Base-by-base conservation (phyloP, 441 rosid genomes). In the Euphorbia schlechtendalii region DNA sequence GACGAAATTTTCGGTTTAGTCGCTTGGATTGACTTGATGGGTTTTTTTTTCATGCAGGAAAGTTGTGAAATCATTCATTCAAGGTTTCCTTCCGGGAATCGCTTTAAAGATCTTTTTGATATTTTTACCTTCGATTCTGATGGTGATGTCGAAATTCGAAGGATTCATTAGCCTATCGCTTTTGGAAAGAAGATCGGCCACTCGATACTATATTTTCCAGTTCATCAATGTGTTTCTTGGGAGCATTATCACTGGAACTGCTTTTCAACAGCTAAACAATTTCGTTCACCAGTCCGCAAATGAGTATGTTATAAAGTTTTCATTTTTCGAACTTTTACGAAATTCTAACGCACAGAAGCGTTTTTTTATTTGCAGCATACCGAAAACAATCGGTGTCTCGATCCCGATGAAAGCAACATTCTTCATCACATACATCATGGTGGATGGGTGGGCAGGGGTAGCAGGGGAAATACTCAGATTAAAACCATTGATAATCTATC, bases 381-480 rank as follows among this genome's bases (percentile, higher is more conserved):
- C 97, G 22, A 83, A 74, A 77, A 90, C 96, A 51, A 81, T 94
- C 8, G 99, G 99, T 14, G 80, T 76, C 43, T 87, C 97, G 18
- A 90, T 94, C 71, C 99, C 99, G 17, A 84, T 84, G 86, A 87
- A 86, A 67, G 99, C 96, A 8, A 93, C 98, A 1, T 93, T 93
- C 82, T 93, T 93, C 80, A 87, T 93, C 66, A 88, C 97, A n/a
- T 93, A 84, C 41, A 86, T 93, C 64, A 92, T 93, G 99, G 99
- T 93, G 63, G 99, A 88, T 71, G 99, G 99, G 49, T 94, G 99
- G 99, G 99, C 99, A 46, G 97, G 99, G 51, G 89, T 87, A 30
- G 99, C 99, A 51, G 96, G 81, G 38, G 99, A 94, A 80, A 90
- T 90, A 72, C 61, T 94, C 65, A 82, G 93, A 81, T 68, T 94